A percentile compares a stretch with the other conserved stretches of the same genome.
Conservation (phyloP, 192 early-diverging fungal species). For the Coemansia sp. region DNA sequence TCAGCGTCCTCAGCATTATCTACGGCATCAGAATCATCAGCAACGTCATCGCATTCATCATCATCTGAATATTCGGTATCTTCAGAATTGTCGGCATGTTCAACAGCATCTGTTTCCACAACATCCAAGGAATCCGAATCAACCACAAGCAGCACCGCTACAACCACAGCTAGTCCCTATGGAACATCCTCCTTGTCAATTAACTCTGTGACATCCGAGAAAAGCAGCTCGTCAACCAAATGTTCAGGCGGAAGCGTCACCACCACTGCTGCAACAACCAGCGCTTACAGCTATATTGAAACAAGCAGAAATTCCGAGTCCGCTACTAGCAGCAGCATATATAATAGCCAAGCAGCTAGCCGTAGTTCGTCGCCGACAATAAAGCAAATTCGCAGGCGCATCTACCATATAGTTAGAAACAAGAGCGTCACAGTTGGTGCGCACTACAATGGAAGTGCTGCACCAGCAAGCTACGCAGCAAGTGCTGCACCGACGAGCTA, state of each 20-base stretch:
- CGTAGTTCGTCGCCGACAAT: conserved; percentile 4
- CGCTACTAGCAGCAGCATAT: background rate
- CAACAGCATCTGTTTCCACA: too few relatives aligned
- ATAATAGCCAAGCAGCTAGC: background rate
- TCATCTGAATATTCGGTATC: too few relatives aligned
- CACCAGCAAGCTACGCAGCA: background rate
- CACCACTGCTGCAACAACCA: background rate
- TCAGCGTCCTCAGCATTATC: too few relatives aligned
- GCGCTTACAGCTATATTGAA: background rate
- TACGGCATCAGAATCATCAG: too few relatives aligned
- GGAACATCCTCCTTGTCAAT: background rate
- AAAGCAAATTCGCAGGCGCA: conserved; percentile 20
- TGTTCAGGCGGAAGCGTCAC: background rate
- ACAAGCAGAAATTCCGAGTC: background rate
- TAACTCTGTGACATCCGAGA: background rate
- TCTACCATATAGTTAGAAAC: conserved; percentile 13
- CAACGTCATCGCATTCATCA: too few relatives aligned
- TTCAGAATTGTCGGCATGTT: too few relatives aligned
- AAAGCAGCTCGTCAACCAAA: background rate
- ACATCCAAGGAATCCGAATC: too few relatives aligned
- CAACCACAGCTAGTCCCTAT: too few relatives aligned
- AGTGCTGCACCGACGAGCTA: background rate
- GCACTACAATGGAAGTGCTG: background rate
- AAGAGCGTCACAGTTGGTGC: background rate
- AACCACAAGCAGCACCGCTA: too few relatives aligned